Evolutionary conservation across 768 basidiomycete genomes (phyloP), one percentile per base, ranked within the genome.

Genomic region (Pulveroboletus sp.): DNA sequence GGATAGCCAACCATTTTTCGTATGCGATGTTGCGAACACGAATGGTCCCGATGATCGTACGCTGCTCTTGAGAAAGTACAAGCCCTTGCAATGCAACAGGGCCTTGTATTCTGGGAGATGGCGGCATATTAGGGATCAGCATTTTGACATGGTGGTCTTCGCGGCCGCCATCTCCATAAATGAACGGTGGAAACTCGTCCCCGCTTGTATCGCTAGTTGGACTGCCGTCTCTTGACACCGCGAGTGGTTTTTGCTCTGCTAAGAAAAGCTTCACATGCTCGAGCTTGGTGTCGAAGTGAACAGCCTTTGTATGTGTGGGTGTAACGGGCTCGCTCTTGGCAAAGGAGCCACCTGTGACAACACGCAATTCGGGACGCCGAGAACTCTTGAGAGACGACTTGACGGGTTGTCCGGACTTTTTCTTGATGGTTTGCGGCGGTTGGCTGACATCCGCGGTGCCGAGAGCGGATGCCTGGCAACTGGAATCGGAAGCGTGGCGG

Each of bases 201-300:
- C 84, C 85, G 16, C 83, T 86, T 48, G 84, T 89, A 59, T 91
- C 83, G 55, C 82, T 87, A 5, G 85, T 88, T 5, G 94, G 94
- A 56, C 88, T 90, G 1, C 92, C 93, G 56, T 91, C 86, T 39
- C 95, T 81, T 12, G 87, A 90, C 16, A 99, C 95, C 1, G 94
- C 94, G 8, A 90, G 77, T 6, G 95, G 95, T 64, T 93, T 93
- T 69, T 98, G 95, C 69, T 93, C 90, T 12, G 94, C 85, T 48
- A 94, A 75, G 74, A 98, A 98, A 40, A 94, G 78, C 69, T 94
- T 94, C 53, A 98, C 90, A 47, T 92, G 90, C 67, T 97, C 95
- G 45, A 97, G 80, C 63, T 94, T 82, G 6, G 85, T 66, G 69
- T 95, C 90, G 52, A 99, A 99, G 61, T 97, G 92, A 9, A 99